A percentile compares a stretch with the other conserved stretches of the same genome.
Conservation (phyloP, 176 grass and related monocot genomes). For the Raddia guianensis region DNA sequence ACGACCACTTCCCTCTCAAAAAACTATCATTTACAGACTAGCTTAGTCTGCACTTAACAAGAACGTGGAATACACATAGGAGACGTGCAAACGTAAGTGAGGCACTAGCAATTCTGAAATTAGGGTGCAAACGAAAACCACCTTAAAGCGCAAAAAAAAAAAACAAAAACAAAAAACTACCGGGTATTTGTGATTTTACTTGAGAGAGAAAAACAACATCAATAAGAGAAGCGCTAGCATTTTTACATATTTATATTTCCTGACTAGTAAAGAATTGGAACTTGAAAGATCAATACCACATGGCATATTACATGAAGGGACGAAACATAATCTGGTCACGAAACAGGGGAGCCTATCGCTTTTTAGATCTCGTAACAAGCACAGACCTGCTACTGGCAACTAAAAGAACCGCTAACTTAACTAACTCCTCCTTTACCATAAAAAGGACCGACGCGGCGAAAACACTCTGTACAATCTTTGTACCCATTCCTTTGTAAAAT, state of each 20-base stretch:
- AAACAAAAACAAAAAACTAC: too few species aligned
- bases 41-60: too few species aligned
- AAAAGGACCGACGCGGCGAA: constrained; percentile 96
- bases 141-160: too few species aligned
- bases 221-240: neutral
- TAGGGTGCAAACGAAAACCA: too few species aligned
- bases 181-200: too few species aligned
- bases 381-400: constrained; percentile 64
- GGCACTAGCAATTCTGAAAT: too few species aligned
- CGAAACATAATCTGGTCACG: neutral
- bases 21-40: too few species aligned
- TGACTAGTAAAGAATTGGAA: constrained; percentile 21
- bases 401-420: constrained; percentile 74
- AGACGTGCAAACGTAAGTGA: too few species aligned
- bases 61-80: too few species aligned
- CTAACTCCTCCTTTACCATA: constrained; percentile 95
- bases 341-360: constrained; percentile 25
- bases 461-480: constrained; percentile 98
- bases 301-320: constrained; percentile 10
- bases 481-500: constrained; percentile 99
- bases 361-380: constrained; percentile 48
- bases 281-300: constrained; percentile 5
- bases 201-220: too few species aligned
- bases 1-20: too few species aligned
- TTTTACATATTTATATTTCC: neutral